Percentiles rank a stretch among this genome's conserved stretches.
phyloP scores from a whole-genome alignment of 108 stramenopile species.

The Chaetoceros tenuissimus region DNA sequence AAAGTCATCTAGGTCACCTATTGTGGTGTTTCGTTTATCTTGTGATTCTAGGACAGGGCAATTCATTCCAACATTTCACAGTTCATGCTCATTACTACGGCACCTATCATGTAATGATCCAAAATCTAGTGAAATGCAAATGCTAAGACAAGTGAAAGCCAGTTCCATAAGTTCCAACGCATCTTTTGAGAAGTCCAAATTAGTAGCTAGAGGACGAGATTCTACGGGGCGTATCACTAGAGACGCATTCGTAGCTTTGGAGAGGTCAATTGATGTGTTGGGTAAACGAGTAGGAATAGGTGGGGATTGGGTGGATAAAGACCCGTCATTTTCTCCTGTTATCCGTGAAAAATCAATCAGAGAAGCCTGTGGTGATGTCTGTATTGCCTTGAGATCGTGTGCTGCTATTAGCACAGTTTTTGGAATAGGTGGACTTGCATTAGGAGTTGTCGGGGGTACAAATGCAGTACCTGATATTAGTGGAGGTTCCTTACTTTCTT shows the following conservation, averaged over 20 bases:
- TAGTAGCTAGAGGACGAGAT: slow-evolving; percentile 20
- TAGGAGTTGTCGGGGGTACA: slow-evolving; percentile 56
- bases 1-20: slow-evolving; percentile 9
- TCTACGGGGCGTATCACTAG: slow-evolving; percentile 59
- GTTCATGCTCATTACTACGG: slow-evolving; percentile 47
- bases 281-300: slow-evolving; percentile 78
- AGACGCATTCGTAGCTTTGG: slow-evolving; percentile 70
- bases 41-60: slow-evolving; percentile 76
- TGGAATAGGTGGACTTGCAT: slow-evolving; percentile 58
- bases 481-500: background rate
- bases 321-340: slow-evolving; percentile 33
- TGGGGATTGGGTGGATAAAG: slow-evolving; percentile 70
- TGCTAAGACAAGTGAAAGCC: slow-evolving; percentile 47
- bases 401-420: slow-evolving; percentile 73
- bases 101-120: slow-evolving; percentile 63
- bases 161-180: slow-evolving; percentile 10
- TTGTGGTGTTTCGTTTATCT: slow-evolving; percentile 65
- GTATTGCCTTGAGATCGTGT: slow-evolving; percentile 54
- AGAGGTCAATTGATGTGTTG: slow-evolving; percentile 73
- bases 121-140: slow-evolving; percentile 49
- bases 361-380: slow-evolving; percentile 58
- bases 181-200: slow-evolving; percentile 14
- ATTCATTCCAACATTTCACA: slow-evolving; percentile 60
- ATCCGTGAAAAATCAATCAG: slow-evolving; percentile 66
- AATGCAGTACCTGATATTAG: slow-evolving; percentile 49